Conservation (phyloP, 768 basidiomycete species). For the Punctularia strigosozonata region DNA sequence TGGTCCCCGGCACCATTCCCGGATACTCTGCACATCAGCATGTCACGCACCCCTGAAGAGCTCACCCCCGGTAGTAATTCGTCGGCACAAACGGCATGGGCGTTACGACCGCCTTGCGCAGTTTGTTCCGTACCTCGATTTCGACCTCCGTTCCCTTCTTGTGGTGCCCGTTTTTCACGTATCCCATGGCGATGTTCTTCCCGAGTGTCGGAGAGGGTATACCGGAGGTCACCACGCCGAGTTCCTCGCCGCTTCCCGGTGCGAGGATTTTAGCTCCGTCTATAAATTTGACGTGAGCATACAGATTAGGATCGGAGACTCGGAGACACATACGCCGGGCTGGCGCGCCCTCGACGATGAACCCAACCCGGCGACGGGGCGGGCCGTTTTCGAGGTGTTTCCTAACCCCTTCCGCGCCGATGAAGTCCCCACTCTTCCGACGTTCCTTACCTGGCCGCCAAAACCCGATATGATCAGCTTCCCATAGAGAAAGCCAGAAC, state of each 20-base stretch:
- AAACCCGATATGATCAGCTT: background rate
- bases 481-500: background rate
- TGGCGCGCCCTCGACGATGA: conserved; percentile 75
- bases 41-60: no score
- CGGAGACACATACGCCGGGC: conserved; percentile 53
- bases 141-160: conserved; percentile 83
- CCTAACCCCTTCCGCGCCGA: conserved; percentile 65
- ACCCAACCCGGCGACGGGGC: conserved; percentile 64
- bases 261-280: conserved; percentile 73
- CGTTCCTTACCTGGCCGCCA: conserved; percentile 63
- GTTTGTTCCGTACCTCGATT: conserved; percentile 77
- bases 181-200: conserved; percentile 95
- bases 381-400: conserved; percentile 75
- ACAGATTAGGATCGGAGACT: background rate
- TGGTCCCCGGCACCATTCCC: no score
- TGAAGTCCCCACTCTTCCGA: conserved; percentile 56
- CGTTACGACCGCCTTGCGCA: conserved; percentile 60
- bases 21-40: no score
- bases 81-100: conserved; percentile 84
- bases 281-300: conserved; percentile 15
- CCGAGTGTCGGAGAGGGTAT: conserved; percentile 87
- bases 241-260: conserved; percentile 36
- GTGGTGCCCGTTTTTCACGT: conserved; percentile 69
- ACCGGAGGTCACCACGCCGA: conserved; percentile 82
- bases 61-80: conserved; percentile 73